These are phyloP conservation scores for Candida piceae DNA, from an alignment of 805 yeast genomes.

Conservation along the genomic window DNA sequence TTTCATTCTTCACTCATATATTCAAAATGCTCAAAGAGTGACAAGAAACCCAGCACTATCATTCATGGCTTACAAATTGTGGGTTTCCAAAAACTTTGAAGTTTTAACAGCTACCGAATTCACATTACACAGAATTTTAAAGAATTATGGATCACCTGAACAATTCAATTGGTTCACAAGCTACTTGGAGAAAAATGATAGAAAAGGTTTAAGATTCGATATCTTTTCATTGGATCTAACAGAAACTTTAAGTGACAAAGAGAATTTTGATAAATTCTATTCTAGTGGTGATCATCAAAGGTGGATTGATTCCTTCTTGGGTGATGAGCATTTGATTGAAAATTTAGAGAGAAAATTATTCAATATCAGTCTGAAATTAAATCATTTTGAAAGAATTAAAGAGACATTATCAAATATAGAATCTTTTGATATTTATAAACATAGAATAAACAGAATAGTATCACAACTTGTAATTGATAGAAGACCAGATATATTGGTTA, in stretches of 20 bases:
- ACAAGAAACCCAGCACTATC: slow-evolving; percentile 21
- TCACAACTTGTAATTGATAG: slow-evolving; percentile 12
- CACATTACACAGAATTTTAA: slow-evolving; percentile 16
- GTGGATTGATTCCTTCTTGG: slow-evolving; percentile 11
- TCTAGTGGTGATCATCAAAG: slow-evolving; percentile 10
- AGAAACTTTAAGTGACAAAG: slow-evolving; percentile 4
- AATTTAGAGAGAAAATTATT: slow-evolving; percentile 8
- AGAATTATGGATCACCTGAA: slow-evolving; percentile 15
- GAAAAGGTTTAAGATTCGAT: slow-evolving; percentile 10
- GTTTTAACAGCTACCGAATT: slow-evolving; percentile 20
- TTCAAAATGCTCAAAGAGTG: slow-evolving; percentile 14
- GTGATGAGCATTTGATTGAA: slow-evolving; percentile 4
- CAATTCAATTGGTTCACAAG: slow-evolving; percentile 20
- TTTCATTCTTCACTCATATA: slow-evolving; percentile 16
- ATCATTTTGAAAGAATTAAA: slow-evolving; percentile 8
- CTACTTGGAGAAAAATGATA: slow-evolving; percentile 9
- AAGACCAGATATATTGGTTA: slow-evolving; percentile 18
- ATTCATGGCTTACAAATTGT: slow-evolving; percentile 22
- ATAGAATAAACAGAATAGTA: slow-evolving; percentile 10
- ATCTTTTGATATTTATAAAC: slow-evolving; percentile 5
- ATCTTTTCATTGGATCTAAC: slow-evolving; percentile 13
- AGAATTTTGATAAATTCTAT: slow-evolving; percentile 10
- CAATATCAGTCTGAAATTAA: slow-evolving; percentile 16
- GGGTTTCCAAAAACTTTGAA: slow-evolving; percentile 18
- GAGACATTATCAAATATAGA: slow-evolving; percentile 6